Conservation (phyloP, 306 rosid genomes). For the Inga leiocalycina region DNA sequence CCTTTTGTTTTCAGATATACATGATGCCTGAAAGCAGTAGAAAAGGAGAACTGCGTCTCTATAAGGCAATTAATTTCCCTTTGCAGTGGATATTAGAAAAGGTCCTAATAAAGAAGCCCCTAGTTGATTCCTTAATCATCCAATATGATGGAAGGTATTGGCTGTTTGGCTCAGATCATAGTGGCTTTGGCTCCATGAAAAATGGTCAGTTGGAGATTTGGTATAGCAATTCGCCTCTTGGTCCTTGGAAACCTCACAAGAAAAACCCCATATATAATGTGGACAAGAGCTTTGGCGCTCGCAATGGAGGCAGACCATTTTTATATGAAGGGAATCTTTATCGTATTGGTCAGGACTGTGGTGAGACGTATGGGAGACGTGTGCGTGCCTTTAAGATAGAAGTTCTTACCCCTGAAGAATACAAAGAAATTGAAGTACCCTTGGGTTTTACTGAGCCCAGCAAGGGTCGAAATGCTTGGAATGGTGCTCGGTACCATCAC, state of each 20-base stretch:
- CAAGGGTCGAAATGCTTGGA: constrained; percentile 95
- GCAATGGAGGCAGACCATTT: constrained; percentile 98
- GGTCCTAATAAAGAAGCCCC: constrained; percentile 79
- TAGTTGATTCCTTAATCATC: constrained; percentile 73
- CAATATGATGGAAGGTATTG: constrained; percentile 66
- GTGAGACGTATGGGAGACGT: constrained; percentile 86
- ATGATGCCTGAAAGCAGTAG: constrained; percentile 93
- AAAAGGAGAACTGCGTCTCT: constrained; percentile 92
- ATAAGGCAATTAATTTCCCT: constrained; percentile 78
- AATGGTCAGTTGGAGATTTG: constrained; percentile 95
- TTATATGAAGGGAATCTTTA: constrained; percentile 71
- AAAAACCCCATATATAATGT: constrained; percentile 81
- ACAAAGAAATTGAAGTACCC: constrained; percentile 81
- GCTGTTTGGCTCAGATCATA: constrained; percentile 97
- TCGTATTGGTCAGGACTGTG: constrained; percentile 94
- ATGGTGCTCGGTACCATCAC: constrained; percentile 93
- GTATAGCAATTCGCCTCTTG: constrained; percentile 85
- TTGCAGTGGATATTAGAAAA: constrained; percentile 83
- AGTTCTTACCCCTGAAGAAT: constrained; percentile 67
- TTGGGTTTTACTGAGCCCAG: constrained; percentile 64
- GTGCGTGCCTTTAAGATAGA: constrained; percentile 79
- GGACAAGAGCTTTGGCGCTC: constrained; percentile 85
- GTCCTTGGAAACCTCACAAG: constrained; percentile 92
- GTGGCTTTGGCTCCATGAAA: constrained; percentile 78
- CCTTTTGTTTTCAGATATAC: constrained; percentile 59